Evolutionary conservation across 2,329 filamentous ascomycete genomes (phyloP).

Genomic region (Penicillium glabrum): DNA sequence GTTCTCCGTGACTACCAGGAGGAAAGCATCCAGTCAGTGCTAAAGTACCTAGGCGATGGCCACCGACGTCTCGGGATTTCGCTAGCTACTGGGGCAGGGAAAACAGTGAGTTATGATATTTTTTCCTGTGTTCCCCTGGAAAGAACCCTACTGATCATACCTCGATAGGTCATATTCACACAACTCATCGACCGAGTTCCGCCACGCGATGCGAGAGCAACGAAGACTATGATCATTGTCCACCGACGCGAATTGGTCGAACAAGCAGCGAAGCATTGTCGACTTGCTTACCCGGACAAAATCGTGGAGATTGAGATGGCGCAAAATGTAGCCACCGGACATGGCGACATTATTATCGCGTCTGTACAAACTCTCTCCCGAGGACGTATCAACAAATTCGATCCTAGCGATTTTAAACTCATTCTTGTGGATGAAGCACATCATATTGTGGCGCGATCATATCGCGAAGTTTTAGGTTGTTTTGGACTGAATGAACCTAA

Average conservation of each 20-base stretch:
- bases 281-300: conserved; percentile 74
- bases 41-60: conserved; percentile 66
- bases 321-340: conserved; percentile 69
- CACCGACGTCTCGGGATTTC: conserved; percentile 81
- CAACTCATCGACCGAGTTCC: conserved; percentile 81
- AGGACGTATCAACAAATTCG: conserved; percentile 76
- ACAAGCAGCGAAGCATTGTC: conserved; percentile 86
- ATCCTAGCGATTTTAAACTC: conserved; percentile 78
- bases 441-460: conserved; percentile 85
- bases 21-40: conserved; percentile 82
- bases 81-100: conserved; percentile 82
- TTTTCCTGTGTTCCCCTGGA: neutral
- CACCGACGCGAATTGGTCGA: conserved; percentile 92
- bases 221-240: conserved; percentile 84
- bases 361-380: conserved; percentile 84
- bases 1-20: conserved; percentile 81
- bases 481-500: conserved; percentile 66
- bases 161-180: conserved; percentile 80
- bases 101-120: conserved; percentile 62
- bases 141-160: neutral
- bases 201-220: conserved; percentile 56
- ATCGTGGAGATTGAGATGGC: conserved; percentile 92
- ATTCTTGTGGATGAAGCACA: conserved; percentile 95
- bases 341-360: conserved; percentile 89
- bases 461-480: conserved; percentile 72